These are phyloP conservation scores for Trichoderma sp. DNA, from an alignment of 2,329 filamentous ascomycete genomes.

Conservation along the genomic window DNA sequence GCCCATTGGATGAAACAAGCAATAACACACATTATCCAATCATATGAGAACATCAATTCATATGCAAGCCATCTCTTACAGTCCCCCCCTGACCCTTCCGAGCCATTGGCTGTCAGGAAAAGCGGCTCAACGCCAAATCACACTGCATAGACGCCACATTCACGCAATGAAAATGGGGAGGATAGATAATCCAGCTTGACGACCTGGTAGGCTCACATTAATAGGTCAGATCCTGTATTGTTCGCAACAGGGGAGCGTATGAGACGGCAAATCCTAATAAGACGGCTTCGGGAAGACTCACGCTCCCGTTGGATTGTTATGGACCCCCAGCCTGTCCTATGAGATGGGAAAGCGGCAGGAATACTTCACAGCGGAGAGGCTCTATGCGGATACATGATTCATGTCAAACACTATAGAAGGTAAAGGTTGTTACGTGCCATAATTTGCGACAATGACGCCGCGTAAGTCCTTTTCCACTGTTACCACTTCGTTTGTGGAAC, in stretches of 20 bases:
- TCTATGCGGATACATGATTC: not conserved
- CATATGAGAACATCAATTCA: not conserved
- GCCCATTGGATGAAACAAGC: not conserved
- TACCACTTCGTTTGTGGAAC: not conserved
- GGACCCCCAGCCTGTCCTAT: not conserved
- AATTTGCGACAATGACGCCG: not conserved
- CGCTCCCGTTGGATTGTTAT: not conserved
- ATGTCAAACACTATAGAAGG: not conserved
- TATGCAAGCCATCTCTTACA: slow-evolving; percentile 8
- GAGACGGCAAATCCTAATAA: not conserved
- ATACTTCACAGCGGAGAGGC: not conserved
- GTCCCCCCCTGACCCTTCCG: not conserved
- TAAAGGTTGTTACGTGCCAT: not conserved
- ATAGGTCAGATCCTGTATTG: not conserved
- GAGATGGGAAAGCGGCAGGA: not conserved
- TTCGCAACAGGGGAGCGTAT: not conserved
- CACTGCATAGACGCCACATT: not conserved
- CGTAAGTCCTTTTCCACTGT: not conserved
- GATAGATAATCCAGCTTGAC: not conserved
- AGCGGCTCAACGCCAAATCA: not conserved
- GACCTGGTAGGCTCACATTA: not conserved
- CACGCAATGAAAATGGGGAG: not conserved
- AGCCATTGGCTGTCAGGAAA: not conserved
- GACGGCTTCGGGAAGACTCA: not conserved
- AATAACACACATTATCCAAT: not conserved